Base-by-base conservation (phyloP, 148 eudicot genomes). In the Fagopyrum esculentum region DNA sequence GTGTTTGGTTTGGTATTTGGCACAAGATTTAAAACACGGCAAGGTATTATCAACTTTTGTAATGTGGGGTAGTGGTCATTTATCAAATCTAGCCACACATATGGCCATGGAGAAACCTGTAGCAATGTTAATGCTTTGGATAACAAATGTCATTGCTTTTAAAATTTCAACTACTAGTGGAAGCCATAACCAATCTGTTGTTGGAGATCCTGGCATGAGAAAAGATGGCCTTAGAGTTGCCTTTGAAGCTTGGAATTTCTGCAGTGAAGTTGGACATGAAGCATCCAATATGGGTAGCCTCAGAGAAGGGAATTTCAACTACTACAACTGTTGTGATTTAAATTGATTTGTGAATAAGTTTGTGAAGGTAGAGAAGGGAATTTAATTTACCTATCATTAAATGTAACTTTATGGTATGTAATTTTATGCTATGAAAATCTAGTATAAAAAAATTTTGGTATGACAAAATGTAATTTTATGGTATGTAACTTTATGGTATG, bases 251-350 rank as follows among this genome's bases (percentile, higher is more conserved):
- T 91, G 97, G 97, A 91, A 91, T 72, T 89, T 89, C 77, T 89
- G 97, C 81, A 89, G 89, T 85, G 97, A 91, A 82, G 93, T 91
- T 56, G 97, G 97, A 4, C 75, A 71, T 7, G 93, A 91, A 80
- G 92, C 92, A n/a, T 92, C 92, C 56, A 17, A 40, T 4, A 89
- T 86, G 90, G 97, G 97, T n/a, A 89, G 93, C 75, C 97, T 93
- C 12, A 81, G 97, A 76, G 89, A 22, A 22, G 26, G 26, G 26
- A 22, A 22, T 22, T 22, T 22, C 26, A 22, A 22, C 26, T 22
- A 22, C 26, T 22, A 22, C 26, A 22, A 22, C 26, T 22, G 26
- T 0, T 0, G 26, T 22, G 26, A 22, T 22, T 22, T 22, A 22
- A 22, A 22, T 22, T 22, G 26, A 22, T 22, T 22, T 22, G 26